Evolutionary conservation across 208 protist genomes (phyloP).

Genomic region (Crithidia acanthocephali): DNA sequence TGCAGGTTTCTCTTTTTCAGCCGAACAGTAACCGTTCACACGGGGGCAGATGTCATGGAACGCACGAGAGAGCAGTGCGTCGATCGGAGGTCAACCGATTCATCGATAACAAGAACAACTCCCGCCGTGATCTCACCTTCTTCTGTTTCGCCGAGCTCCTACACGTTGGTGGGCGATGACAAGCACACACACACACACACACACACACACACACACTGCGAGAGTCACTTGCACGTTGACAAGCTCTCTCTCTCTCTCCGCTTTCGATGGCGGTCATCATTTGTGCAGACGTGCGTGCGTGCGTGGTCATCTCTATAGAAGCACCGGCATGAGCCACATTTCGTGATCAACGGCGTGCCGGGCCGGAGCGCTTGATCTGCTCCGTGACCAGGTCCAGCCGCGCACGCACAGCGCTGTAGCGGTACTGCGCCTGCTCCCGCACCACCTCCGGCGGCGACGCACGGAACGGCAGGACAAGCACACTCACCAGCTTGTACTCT

Average conservation of each 20-base stretch:
- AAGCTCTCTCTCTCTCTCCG: too few species aligned
- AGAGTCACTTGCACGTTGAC: too few species aligned
- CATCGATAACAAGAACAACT: too few species aligned
- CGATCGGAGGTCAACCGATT: too few species aligned
- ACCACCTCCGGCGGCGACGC: conserved; percentile 89
- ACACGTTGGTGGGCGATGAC: too few species aligned
- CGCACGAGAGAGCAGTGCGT: too few species aligned
- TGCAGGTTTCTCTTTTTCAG: too few species aligned
- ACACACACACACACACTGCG: background rate
- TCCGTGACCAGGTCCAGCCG: conserved; percentile 89
- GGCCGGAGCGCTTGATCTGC: conserved; percentile 86
- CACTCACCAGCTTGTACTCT: conserved; percentile 95
- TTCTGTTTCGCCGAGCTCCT: too few species aligned
- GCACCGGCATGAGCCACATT: background rate
- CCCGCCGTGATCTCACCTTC: too few species aligned
- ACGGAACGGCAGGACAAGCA: conserved; percentile 89
- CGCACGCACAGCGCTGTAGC: conserved; percentile 91
- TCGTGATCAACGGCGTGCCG: conserved; percentile 35
- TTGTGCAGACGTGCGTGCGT: background rate
- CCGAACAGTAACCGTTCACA: too few species aligned
- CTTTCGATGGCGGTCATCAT: too few species aligned
- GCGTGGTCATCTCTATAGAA: background rate
- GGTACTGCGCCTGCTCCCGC: conserved; percentile 91
- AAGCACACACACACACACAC: background rate
- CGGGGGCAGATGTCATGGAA: too few species aligned